Evolutionary conservation across 2,329 filamentous ascomycete genomes (phyloP), one percentile per base, ranked within the genome.

Genomic region (Epicoccum sorghinum): DNA sequence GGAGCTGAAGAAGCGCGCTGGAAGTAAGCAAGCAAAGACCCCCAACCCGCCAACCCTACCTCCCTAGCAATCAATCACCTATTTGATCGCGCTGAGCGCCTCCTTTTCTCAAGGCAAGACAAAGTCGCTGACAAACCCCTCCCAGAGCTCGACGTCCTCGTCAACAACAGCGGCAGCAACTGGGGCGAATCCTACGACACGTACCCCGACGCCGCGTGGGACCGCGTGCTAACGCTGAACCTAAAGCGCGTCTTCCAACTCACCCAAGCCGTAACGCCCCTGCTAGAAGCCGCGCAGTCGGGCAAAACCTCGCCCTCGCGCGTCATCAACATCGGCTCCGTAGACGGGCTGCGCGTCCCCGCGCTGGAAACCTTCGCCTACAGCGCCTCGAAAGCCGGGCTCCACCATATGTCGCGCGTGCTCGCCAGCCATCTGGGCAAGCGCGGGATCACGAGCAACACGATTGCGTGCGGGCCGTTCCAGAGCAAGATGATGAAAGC

Each of bases 401-500:
- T 87, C 2, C 80, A 85, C 57, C 87, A 90, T 62, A 73, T 90
- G 49, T 86, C 80, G 30, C 79, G 86, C 50, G 86, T 89, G 68
- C 74, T 90, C 9, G 85, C 87, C 0, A 76, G 79, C 33, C 87
- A 86, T 64, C 73, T 89, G 30, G 86, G 86, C 0, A 82, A 81
- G 52, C 66, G 82, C 38, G 79, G 83, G 47, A 81, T 89, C 55
- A 89, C 86, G 24, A 82, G 80, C 58, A 91, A 91, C 68, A 85
- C 86, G 3, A 75, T 91, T 51, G 89, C 89, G 5, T 90, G 88
- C 57, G 89, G 89, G 3, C 88, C 88, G 3, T 89, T 89, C 57
- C 80, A 86, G 60, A 87, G 86, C 14, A 88, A 86, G 66, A 89
- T 90, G 82, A 90, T 90, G 88, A 87, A 86, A 35, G 82, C 84